Percentiles rank a stretch among this genome's conserved stretches.
phyloP scores from a whole-genome alignment of 192 early-diverging fungal species.

The Ambispora gerdemannii region DNA sequence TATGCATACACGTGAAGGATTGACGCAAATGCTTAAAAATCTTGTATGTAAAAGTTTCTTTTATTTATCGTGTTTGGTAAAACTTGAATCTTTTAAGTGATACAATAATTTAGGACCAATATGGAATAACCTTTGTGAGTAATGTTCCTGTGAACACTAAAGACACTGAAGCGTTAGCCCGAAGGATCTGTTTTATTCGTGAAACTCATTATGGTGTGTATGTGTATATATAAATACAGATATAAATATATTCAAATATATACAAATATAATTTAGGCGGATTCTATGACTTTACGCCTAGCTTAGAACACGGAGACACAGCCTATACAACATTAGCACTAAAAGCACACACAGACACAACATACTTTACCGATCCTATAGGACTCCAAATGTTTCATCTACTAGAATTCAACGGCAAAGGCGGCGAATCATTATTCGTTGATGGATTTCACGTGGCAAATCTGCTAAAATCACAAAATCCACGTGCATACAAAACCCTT shows the following conservation, averaged over 20 bases:
- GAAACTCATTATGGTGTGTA: conserved; percentile 71
- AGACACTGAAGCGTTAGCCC: conserved; percentile 64
- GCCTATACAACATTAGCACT: conserved; percentile 74
- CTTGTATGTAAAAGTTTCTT: conserved; percentile 44
- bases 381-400: conserved; percentile 83
- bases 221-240: too few species aligned
- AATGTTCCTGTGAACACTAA: conserved; percentile 60
- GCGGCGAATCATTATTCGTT: conserved; percentile 74
- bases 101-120: conserved; percentile 50
- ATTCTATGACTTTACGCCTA: conserved; percentile 76
- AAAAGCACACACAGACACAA: conserved; percentile 80
- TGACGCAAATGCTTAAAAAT: conserved; percentile 65
- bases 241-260: not conserved
- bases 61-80: not conserved
- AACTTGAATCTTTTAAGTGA: not conserved
- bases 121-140: conserved; percentile 73
- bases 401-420: conserved; percentile 62
- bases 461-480: conserved; percentile 53
- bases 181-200: conserved; percentile 68
- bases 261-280: conserved; percentile 34
- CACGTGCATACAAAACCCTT: conserved; percentile 61
- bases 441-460: conserved; percentile 75
- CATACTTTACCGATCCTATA: conserved; percentile 82
- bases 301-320: conserved; percentile 77
- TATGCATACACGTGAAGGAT: conserved; percentile 64